These are phyloP conservation scores for Corchorus olitorius DNA, from an alignment of 345 rosid species.

Conservation along the genomic window DNA sequence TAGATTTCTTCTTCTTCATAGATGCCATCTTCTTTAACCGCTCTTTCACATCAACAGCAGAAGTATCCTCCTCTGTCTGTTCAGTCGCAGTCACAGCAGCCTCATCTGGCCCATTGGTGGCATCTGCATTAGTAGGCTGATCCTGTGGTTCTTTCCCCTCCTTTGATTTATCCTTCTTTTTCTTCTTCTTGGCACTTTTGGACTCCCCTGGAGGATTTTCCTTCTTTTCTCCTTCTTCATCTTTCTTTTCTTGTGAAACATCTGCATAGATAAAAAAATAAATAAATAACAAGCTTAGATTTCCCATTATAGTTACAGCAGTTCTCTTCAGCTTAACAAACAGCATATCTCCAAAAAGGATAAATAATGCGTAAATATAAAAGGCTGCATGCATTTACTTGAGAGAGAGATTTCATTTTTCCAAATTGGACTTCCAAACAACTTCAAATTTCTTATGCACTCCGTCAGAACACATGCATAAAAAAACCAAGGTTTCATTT, in stretches of 20 bases:
- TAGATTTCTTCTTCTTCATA: conserved; percentile 61
- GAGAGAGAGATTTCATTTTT: neutral
- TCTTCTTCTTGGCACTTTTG: conserved; percentile 66
- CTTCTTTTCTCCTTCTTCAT: conserved; percentile 47
- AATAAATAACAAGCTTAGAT: neutral
- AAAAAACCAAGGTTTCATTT: neutral
- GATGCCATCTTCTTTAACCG: conserved; percentile 57
- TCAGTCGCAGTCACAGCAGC: conserved; percentile 33
- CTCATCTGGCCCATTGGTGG: conserved; percentile 32
- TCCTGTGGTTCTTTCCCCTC: conserved; percentile 50
- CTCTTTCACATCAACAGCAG: conserved; percentile 57
- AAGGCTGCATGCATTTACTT: neutral
- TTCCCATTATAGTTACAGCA: neutral
- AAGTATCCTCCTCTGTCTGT: conserved; percentile 40
- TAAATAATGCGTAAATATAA: neutral
- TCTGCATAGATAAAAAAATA: conserved; percentile 29
- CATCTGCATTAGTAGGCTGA: conserved; percentile 33
- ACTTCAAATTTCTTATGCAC: neutral
- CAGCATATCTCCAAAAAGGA: too few species aligned
- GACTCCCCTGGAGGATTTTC: conserved; percentile 51
- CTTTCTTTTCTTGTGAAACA: conserved; percentile 46
- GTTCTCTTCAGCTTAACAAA: too few species aligned
- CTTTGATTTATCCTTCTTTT: conserved; percentile 53
- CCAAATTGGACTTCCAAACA: neutral
- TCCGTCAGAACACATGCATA: neutral